Percentiles rank a stretch among this genome's conserved stretches.
Evolutionary conservation across 495 filamentous ascomycete species (phyloP).

Genomic region (Lepidopterella palustris): DNA sequence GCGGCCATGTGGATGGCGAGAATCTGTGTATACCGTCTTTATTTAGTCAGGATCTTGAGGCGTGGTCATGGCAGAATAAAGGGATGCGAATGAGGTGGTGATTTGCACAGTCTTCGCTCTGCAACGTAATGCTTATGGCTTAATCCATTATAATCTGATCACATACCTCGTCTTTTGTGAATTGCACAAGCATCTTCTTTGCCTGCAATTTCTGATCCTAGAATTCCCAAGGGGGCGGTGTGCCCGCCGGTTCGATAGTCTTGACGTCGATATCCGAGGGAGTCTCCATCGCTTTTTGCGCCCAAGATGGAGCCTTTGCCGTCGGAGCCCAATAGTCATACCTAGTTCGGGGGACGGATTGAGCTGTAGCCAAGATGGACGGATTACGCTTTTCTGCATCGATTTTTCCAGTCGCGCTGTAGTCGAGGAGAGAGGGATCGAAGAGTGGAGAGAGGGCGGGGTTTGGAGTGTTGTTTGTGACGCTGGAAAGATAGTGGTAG

Average conservation of each 20-base stretch:
- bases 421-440: background rate
- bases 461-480: background rate
- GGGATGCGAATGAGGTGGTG: no score
- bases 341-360: background rate
- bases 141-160: no score
- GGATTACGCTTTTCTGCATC: background rate
- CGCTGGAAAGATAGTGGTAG: background rate
- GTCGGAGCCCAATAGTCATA: background rate
- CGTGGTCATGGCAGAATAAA: no score
- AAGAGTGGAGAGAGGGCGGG: background rate
- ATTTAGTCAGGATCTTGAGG: no score
- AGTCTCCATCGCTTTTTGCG: background rate
- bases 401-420: background rate
- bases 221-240: background rate
- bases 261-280: background rate
- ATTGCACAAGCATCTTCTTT: background rate
- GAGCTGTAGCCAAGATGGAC: background rate
- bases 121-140: no score
- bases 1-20: background rate
- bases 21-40: no score
- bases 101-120: no score
- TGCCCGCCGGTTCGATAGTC: background rate
- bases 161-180: background rate
- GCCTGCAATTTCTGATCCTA: background rate
- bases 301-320: background rate